Evolutionary conservation across 768 basidiomycete species (phyloP).

Genomic region (Exidia glandulosa): DNA sequence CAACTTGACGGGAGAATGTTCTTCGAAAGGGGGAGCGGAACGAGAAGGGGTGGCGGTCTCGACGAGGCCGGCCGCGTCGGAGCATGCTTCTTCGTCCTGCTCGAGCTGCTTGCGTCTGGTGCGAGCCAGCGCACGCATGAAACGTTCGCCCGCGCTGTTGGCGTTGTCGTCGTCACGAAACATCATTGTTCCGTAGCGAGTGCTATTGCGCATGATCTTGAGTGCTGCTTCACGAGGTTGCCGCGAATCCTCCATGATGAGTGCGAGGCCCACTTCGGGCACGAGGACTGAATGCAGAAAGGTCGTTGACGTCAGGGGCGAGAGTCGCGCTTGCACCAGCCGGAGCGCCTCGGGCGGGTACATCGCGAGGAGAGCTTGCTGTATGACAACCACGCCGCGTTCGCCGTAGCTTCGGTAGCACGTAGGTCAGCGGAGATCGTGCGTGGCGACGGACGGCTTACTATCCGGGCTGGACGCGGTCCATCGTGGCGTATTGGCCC

Average conservation of each 20-base stretch:
- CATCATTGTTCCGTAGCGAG: slow-evolving; percentile 75
- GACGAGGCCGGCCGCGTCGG: no score
- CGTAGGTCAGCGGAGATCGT: neutral
- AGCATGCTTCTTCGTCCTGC: no score
- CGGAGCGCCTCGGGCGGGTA: slow-evolving; percentile 56
- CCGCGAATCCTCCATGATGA: slow-evolving; percentile 68
- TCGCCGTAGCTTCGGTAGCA: slow-evolving; percentile 62
- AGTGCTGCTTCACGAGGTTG: slow-evolving; percentile 37
- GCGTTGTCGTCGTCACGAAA: no score
- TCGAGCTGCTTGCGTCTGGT: no score
- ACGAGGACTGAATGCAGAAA: slow-evolving; percentile 81
- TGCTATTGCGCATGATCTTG: slow-evolving; percentile 57
- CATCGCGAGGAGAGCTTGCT: slow-evolving; percentile 61
- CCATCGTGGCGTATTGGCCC: slow-evolving; percentile 72
- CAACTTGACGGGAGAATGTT: no score
- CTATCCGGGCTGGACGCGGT: slow-evolving; percentile 85
- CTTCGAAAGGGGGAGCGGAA: no score
- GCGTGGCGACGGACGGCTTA: slow-evolving; percentile 29
- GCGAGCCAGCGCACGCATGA: no score
- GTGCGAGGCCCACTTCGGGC: slow-evolving; percentile 69
- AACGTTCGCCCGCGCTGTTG: no score
- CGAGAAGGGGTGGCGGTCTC: no score
- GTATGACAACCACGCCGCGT: slow-evolving; percentile 69
- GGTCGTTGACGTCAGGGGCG: slow-evolving; percentile 60
- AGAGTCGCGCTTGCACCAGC: slow-evolving; percentile 21